Evolutionary conservation across 768 basidiomycete species (phyloP).

Genomic region (Tremella yokohamensis): DNA sequence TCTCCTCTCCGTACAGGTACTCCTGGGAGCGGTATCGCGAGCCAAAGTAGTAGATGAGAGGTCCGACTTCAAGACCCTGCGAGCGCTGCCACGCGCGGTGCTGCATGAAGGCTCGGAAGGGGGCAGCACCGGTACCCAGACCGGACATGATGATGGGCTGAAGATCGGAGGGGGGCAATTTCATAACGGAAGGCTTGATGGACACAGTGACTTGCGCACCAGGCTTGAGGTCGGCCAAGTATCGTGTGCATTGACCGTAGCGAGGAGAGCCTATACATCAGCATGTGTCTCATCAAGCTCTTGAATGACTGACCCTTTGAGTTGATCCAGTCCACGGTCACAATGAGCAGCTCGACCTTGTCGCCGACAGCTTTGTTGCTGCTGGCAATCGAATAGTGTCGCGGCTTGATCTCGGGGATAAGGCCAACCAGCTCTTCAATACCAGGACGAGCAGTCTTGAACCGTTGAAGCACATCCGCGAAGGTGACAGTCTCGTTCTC

Average conservation of each 20-base stretch:
- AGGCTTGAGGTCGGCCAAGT: constrained; percentile 73
- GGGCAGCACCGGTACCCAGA: constrained; percentile 91
- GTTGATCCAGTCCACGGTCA: constrained; percentile 90
- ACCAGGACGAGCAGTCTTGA: constrained; percentile 71
- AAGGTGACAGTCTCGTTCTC: constrained; percentile 95
- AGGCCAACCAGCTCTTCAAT: constrained; percentile 83
- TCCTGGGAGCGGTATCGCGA: constrained; percentile 92
- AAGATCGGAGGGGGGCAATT: constrained; percentile 77
- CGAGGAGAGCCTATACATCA: constrained; percentile 61
- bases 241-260: constrained; percentile 94
- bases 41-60: constrained; percentile 97
- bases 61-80: constrained; percentile 77
- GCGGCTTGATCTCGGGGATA: constrained; percentile 90
- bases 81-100: constrained; percentile 78
- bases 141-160: constrained; percentile 99
- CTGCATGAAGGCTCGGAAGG: constrained; percentile 98
- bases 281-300: neutral
- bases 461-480: constrained; percentile 75
- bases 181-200: constrained; percentile 99
- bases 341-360: constrained; percentile 88
- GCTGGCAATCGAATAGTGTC: constrained; percentile 97
- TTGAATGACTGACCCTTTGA: constrained; percentile 63
- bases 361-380: constrained; percentile 92
- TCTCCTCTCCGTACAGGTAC: constrained; percentile 75
- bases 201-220: constrained; percentile 96